Conservation (phyloP, 2,329 filamentous ascomycete species). For the Lachnellula hyalina region DNA sequence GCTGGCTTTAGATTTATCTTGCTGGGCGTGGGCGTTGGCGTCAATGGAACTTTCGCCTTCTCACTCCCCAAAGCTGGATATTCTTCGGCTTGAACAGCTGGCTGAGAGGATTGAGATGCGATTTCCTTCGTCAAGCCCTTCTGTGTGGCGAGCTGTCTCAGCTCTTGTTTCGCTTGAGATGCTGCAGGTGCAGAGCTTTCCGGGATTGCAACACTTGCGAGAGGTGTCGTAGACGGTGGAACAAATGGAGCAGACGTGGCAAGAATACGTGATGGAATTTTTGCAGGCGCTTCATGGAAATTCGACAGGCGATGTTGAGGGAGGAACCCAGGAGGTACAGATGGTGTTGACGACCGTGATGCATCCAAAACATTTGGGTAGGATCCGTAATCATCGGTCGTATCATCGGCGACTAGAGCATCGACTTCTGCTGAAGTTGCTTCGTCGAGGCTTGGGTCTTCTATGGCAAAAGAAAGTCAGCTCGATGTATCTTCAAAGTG, state of each 20-base stretch:
- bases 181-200: slow-evolving; percentile 15
- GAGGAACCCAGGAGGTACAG: slow-evolving; percentile 41
- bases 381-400: slow-evolving; percentile 18
- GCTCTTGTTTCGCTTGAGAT: slow-evolving; percentile 37
- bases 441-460: slow-evolving; percentile 60
- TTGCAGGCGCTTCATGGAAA: slow-evolving; percentile 22
- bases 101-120: slow-evolving; percentile 26
- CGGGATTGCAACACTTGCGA: slow-evolving; percentile 25
- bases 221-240: slow-evolving; percentile 25
- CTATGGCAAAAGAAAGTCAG: slow-evolving; percentile 37
- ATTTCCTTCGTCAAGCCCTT: slow-evolving; percentile 44
- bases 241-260: slow-evolving; percentile 27
- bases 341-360: slow-evolving; percentile 33
- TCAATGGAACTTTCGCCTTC: slow-evolving; percentile 18
- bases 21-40: slow-evolving; percentile 6
- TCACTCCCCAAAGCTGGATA: slow-evolving; percentile 52
- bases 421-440: slow-evolving; percentile 56
- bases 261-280: slow-evolving; percentile 21
- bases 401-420: slow-evolving; percentile 57
- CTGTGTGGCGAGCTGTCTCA: slow-evolving; percentile 42
- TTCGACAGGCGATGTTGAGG: slow-evolving; percentile 34
- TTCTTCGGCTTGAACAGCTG: slow-evolving; percentile 53
- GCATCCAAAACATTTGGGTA: slow-evolving; percentile 15
- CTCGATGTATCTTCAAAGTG: slow-evolving; percentile 13
- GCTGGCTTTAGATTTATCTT: slow-evolving; percentile 1